Conservation (phyloP, 2,329 filamentous ascomycete genomes). For the Pseudogymnoascus sp. region DNA sequence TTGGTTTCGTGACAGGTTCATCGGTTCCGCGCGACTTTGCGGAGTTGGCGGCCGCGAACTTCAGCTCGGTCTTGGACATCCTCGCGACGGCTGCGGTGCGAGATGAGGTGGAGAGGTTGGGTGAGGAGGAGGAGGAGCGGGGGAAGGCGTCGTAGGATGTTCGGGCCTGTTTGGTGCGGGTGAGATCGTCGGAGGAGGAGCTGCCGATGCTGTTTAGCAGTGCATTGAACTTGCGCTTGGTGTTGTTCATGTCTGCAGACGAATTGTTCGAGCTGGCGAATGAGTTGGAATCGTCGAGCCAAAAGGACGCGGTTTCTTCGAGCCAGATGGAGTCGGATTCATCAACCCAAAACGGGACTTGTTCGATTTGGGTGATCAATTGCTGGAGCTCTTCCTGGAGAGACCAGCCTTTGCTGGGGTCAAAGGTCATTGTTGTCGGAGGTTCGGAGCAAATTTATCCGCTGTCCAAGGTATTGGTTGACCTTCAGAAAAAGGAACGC, state of each 20-base stretch:
- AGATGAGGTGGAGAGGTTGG: constrained; percentile 26
- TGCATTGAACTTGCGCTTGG: constrained; percentile 76
- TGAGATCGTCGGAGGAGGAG: constrained; percentile 29
- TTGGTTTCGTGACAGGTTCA: constrained; percentile 2
- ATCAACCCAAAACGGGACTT: not conserved
- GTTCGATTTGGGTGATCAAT: constrained; percentile 3
- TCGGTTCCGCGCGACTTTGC: not conserved
- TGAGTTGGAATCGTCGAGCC: constrained; percentile 4
- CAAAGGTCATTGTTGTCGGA: constrained; percentile 1
- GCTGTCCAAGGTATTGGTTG: not conserved
- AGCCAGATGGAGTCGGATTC: constrained; percentile 1
- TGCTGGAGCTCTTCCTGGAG: constrained; percentile 9
- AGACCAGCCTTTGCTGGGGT: constrained; percentile 5
- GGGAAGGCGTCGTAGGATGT: constrained; percentile 34
- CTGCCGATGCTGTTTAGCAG: constrained; percentile 59
- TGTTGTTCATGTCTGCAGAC: constrained; percentile 51
- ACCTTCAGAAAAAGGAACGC: not conserved
- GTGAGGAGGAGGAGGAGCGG: constrained; percentile 32
- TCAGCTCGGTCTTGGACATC: not conserved
- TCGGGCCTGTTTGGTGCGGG: constrained; percentile 27
- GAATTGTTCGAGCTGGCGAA: not conserved
- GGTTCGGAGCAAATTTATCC: not conserved
- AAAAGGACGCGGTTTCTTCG: constrained; percentile 2
- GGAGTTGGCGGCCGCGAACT: constrained; percentile 9
- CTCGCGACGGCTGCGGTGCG: not conserved